Conservation (phyloP, 371 early-diverging fungal genomes). For the Mucor racemosus region DNA sequence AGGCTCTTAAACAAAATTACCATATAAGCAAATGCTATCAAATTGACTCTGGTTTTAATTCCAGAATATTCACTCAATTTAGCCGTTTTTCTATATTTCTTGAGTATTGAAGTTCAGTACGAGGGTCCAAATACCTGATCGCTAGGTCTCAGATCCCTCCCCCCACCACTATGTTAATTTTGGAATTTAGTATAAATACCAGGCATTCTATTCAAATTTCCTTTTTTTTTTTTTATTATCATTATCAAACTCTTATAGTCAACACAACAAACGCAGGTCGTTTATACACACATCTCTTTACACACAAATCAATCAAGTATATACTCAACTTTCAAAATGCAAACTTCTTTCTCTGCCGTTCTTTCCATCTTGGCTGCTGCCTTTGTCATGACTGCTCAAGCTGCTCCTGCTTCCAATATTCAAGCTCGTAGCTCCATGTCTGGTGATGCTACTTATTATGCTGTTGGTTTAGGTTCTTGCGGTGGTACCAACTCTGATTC, state of each 20-base stretch:
- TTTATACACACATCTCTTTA: too few species aligned
- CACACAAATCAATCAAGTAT: too few species aligned
- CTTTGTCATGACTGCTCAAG: slow-evolving; percentile 1
- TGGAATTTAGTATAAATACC: slow-evolving; percentile 4
- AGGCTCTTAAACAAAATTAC: too few species aligned
- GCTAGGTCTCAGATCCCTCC: too few species aligned
- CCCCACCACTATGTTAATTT: neutral
- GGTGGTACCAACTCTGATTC: slow-evolving; percentile 30
- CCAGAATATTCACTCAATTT: neutral
- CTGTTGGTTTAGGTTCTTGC: slow-evolving; percentile 52
- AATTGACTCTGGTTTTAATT: too few species aligned
- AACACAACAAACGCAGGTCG: too few species aligned
- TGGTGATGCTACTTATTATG: slow-evolving; percentile 47
- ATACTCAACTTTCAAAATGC: too few species aligned
- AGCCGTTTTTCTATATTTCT: neutral
- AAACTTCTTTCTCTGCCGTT: too few species aligned
- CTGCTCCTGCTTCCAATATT: slow-evolving; percentile 11
- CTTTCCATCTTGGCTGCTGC: neutral
- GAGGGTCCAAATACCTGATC: neutral
- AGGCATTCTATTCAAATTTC: neutral
- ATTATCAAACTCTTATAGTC: too few species aligned
- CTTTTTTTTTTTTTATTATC: neutral
- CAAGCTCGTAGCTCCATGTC: slow-evolving; percentile 21
- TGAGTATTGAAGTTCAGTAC: neutral
- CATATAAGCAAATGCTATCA: too few species aligned